Conservation (phyloP, 2,329 filamentous ascomycete species). For the Botrytis elliptica region DNA sequence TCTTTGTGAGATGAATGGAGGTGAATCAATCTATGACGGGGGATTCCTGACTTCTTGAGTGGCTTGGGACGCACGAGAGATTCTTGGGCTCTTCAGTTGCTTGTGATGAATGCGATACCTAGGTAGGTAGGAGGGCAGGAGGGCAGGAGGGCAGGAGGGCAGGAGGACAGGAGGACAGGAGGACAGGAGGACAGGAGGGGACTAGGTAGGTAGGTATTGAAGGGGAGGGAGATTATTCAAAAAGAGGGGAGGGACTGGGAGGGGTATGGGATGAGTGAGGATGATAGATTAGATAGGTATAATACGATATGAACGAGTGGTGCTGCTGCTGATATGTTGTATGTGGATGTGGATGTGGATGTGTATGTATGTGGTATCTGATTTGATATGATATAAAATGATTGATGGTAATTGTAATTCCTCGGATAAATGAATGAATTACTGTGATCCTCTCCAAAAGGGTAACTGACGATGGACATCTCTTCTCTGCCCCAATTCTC, state of each 20-base stretch:
- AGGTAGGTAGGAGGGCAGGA: neutral
- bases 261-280: neutral
- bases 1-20: neutral
- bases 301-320: neutral
- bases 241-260: neutral
- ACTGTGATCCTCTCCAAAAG: slow-evolving; percentile 3
- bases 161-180: no score
- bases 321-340: neutral
- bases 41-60: neutral
- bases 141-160: neutral
- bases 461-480: slow-evolving; percentile 7
- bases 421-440: neutral
- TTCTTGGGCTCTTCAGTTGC: neutral
- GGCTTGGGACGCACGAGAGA: neutral
- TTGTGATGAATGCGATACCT: neutral
- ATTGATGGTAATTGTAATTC: neutral
- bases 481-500: neutral
- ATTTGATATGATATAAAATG: neutral
- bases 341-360: no score
- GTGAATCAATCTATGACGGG: neutral
- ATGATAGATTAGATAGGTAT: neutral
- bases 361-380: no score
- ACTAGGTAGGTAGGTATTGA: neutral
- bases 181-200: no score
- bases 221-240: neutral